Evolutionary conservation across 2,329 filamentous ascomycete species (phyloP), one percentile per base, ranked within the genome.

Genomic region (Fusarium scirpi): DNA sequence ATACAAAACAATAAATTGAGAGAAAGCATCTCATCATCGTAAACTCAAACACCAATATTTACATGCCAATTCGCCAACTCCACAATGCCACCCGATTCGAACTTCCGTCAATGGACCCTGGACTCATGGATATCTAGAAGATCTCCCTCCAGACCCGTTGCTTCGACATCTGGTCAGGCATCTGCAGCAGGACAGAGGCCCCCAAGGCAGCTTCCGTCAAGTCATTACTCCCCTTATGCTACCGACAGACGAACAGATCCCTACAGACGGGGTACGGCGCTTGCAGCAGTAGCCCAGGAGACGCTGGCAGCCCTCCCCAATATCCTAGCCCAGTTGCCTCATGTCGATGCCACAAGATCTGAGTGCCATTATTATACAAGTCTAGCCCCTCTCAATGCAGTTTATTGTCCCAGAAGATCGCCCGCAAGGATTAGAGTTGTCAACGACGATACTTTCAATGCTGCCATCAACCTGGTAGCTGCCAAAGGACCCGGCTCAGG

Each of bases 361-460:
- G 76, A 82, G 76, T 69, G 77, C 72, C 63, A 83, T 56, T 77
- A 79, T 34, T 76, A 80, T 24, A 74, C 78, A 30, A 76, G 76
- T 9, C 76, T 83, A 3, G 78, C 81, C 8, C 76, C 74, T 1
- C 81, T 90, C 15, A 75, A 81, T 20, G 61, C 77, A 2, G 67
- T 74, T 5, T 78, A 81, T 45, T 87, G 84, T 63, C 87, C 87
- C 1, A 74, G 71, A 6, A 78, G 81, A 41, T 69, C 75, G 8
- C 65, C 78, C 5, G 62, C 76, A 5, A 58, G 66, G 20, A 76
- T 91, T 70, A 80, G 79, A 27, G 84, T 91, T 40, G 71, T 89
- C 58, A 84, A 89, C 70, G 81, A 83, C 20, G 89, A 91, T 71
- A 85, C 85, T 1, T 83, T 89, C 70, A 86, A 90, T 70, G 85